Evolutionary conservation across 2,329 filamentous ascomycete species (phyloP), one percentile per base, ranked within the genome.

Genomic region (Aspergillus thermomutatus): DNA sequence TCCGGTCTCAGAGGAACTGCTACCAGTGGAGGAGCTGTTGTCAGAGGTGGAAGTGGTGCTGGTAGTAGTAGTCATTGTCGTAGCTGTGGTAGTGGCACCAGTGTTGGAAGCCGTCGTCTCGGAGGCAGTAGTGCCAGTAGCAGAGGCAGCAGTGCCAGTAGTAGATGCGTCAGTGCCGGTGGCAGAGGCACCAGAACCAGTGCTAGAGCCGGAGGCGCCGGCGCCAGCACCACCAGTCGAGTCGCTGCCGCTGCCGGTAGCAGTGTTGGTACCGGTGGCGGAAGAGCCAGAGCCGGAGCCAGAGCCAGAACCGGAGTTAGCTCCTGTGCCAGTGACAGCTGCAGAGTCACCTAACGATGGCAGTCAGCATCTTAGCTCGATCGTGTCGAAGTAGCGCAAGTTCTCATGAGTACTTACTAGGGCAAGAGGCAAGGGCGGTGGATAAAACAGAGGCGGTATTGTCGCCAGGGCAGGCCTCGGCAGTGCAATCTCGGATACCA

Each of bases 401-500:
- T 4, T 45, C 21, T 21, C 19, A 11, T 5, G 11, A 14, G 8
- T 23, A 26, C 43, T 26, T 51, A 7, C 49, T 61, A 56, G 70
- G 67, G 63, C 77, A 79, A 56, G 73, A 67, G 25, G 58, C 57
- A n/a, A 70, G 58, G 43, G 72, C 76, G 49, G 67, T 70, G 2
- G 62, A 40, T 37, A 74, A 60, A 49, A 77, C 72, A 14, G 62
- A 49, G 49, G 59, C 54, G 10, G 72, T 58, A 56, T 77, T 67
- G 25, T 75, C 72, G 14, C 59, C 64, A 46, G 74, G 73, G 65
- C 79, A 81, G 34, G 77, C 74, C 64, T 79, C 58, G 17, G 61
- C 48, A 43, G 75, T 75, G 71, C 79, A 81, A 66, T 81, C 79
- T 40, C 72, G 76, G 49, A 81, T 70, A 56, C 79, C 79, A 58